Evolutionary conservation across 495 filamentous ascomycete species (phyloP), one percentile per base, ranked within the genome.

Genomic region (Terfezia claveryi): DNA sequence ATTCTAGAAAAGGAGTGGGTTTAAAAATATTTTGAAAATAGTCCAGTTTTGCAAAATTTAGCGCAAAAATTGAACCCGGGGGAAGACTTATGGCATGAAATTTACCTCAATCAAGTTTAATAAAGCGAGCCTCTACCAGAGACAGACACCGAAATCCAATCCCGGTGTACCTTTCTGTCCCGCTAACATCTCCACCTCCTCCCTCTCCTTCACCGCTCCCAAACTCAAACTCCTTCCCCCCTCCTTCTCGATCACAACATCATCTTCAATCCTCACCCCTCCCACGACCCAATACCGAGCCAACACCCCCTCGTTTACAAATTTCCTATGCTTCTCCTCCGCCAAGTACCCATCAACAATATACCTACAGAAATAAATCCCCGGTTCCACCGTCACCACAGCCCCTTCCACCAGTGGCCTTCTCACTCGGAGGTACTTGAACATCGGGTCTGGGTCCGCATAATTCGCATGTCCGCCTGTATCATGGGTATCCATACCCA

Each of bases 401-500:
- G 80, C 79, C 23, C 81, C 80, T 1, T 77, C 82, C 12, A 85
- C 84, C 51, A 94, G 60, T 20, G 66, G 73, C 10, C 85, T 82
- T 49, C 91, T 69, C n/a, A 94, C 81, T 51, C 91, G 74, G 46
- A 99, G 69, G 59, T 92, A 94, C 23, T 73, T 73, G 66, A 91
- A 94, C 76, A 95, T 82, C 46, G 77, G 66, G 67, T 99, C 88
- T 59, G 72, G 69, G 62, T 96, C 92, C 44, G 71, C 71, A 59
- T 94, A 93, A 66, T 94, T 83, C 2, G 87, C 75, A 65, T 91
- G 78, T 17, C 87, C 88, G 56, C 87, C 88, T 1, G 81, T 83
- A 64, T 95, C 88, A 69, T 95, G 88, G 8, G 86, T 93, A 67
- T 95, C 88, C 82, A 95, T 84, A 52, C 88, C 88, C 9, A 95